Percentiles rank a stretch among this genome's conserved stretches.
Conservation (phyloP, 345 rosid species). For the Linum usitatissimum region DNA sequence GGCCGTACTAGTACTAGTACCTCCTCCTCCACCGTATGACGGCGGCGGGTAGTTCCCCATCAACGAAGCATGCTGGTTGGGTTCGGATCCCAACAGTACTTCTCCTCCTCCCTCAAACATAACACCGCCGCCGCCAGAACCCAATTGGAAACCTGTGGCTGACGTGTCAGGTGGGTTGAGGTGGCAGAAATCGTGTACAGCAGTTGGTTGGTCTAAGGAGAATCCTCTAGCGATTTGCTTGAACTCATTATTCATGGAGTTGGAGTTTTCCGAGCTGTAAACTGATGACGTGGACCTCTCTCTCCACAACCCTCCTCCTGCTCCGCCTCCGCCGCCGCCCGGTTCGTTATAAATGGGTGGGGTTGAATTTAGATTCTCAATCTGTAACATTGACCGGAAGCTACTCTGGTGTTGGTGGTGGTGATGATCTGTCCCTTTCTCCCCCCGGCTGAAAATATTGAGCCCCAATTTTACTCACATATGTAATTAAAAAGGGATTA, state of each 20-base stretch:
- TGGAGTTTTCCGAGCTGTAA: slow-evolving; percentile 5
- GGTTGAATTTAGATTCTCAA: slow-evolving; percentile 50
- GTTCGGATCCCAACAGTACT: slow-evolving; percentile 27
- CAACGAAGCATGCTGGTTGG: slow-evolving; percentile 26
- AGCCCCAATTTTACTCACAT: too few species aligned
- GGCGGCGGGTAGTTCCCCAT: slow-evolving; percentile 14
- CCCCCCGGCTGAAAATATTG: slow-evolving; percentile 31
- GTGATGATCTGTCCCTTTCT: slow-evolving; percentile 27
- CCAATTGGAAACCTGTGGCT: slow-evolving; percentile 40
- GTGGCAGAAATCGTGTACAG: slow-evolving; percentile 35
- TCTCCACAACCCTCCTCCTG: slow-evolving; percentile 9
- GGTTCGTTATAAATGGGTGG: slow-evolving; percentile 30
- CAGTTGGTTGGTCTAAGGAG: slow-evolving; percentile 36
- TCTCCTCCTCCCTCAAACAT: slow-evolving; percentile 33
- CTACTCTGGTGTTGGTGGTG: slow-evolving; percentile 24
- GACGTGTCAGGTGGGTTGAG: slow-evolving; percentile 45
- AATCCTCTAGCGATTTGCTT: slow-evolving; percentile 42
- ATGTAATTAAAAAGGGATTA: neutral
- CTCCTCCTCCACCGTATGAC: slow-evolving; percentile 10
- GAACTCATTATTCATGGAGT: slow-evolving; percentile 25
- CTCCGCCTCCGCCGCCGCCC: slow-evolving; percentile 17
- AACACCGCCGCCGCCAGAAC: slow-evolving; percentile 29
- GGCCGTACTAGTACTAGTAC: too few species aligned
- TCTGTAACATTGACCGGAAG: slow-evolving; percentile 57
- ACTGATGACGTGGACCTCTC: slow-evolving; percentile 9